Base-by-base conservation (phyloP, 1,284 basidiomycete genomes). In the Malassezia sympodialis region DNA sequence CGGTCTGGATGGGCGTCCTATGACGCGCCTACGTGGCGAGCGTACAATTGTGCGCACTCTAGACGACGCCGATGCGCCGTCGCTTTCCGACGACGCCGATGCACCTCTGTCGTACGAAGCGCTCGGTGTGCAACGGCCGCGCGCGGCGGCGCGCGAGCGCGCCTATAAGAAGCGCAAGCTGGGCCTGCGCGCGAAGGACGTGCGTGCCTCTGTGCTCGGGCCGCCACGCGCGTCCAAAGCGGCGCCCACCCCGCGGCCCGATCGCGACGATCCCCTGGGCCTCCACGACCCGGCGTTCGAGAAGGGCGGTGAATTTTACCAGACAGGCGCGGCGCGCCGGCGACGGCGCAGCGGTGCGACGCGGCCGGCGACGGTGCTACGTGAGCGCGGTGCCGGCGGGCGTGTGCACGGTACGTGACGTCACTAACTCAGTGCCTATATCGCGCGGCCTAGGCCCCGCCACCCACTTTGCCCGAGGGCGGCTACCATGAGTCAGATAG, bases 271-370 rank as follows among this genome's bases (percentile, higher is more conserved):
- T 51, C 68, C 68, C 12, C 59, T 71, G 11, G 67, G 67, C 26
- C 60, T 71, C 46, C 58, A 66, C 32, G 68, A 71, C 27, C 68
- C 68, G 1, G 68, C 66, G 7, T 69, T 70, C 39, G 12, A 64
- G 34, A 63, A 61, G 2, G 68, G 68, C 12, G 68, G 68, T 34
- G 68, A 70, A 30, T 63, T 58, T 43, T 21, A 5, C 8, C 50
- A 32, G 12, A 32, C 26, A 15, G 39, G 40, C 30, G 23, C 12
- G 23, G 11, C 45, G 8, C 45, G 45, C 3, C 45, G 32, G 34
- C 46, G 35, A 23, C 46, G 34, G 6, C n/a, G 21, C 31, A 49
- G 28, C 37, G 34, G n/a, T 24, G 26, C 8, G 8, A n/a, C 15
- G 32, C 32, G 32, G 1, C 27, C 44, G 2, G 12, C 27, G 26